Conservation (phyloP, 805 yeast genomes). For the Nakazawaea wickerhamii region DNA sequence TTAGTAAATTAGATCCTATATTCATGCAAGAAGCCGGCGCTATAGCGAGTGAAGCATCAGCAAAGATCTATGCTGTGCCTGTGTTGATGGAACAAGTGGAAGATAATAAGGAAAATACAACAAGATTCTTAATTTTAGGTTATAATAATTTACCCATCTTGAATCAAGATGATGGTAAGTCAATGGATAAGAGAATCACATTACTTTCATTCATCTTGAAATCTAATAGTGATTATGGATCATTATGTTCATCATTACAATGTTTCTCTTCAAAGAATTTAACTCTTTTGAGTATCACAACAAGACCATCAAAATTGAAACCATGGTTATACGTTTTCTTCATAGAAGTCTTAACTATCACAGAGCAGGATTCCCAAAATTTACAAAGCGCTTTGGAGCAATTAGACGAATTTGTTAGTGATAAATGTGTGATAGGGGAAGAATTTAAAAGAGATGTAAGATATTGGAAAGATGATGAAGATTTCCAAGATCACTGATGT, state of each 20-base stretch:
- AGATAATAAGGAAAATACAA: conserved; percentile 71
- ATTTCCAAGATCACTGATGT: neutral
- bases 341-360: conserved; percentile 56
- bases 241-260: conserved; percentile 59
- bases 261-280: conserved; percentile 50
- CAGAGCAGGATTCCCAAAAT: conserved; percentile 24
- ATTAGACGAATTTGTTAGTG: conserved; percentile 38
- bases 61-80: conserved; percentile 52
- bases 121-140: conserved; percentile 74
- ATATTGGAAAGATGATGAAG: conserved; percentile 12
- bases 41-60: conserved; percentile 67
- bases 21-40: conserved; percentile 49
- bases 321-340: conserved; percentile 84
- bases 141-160: conserved; percentile 21
- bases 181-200: conserved; percentile 32
- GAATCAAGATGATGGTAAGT: neutral
- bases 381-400: conserved; percentile 33
- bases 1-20: conserved; percentile 31
- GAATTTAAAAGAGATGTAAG: conserved; percentile 12
- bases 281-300: conserved; percentile 65
- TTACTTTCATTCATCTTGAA: conserved; percentile 61
- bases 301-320: conserved; percentile 64
- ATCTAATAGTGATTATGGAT: conserved; percentile 64
- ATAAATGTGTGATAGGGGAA: conserved; percentile 52
- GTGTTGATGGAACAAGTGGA: conserved; percentile 56